Percentiles rank a stretch among this genome's conserved stretches.
phyloP scores from a whole-genome alignment of 2,329 filamentous ascomycete genomes.

The Penicillium frequentans region DNA sequence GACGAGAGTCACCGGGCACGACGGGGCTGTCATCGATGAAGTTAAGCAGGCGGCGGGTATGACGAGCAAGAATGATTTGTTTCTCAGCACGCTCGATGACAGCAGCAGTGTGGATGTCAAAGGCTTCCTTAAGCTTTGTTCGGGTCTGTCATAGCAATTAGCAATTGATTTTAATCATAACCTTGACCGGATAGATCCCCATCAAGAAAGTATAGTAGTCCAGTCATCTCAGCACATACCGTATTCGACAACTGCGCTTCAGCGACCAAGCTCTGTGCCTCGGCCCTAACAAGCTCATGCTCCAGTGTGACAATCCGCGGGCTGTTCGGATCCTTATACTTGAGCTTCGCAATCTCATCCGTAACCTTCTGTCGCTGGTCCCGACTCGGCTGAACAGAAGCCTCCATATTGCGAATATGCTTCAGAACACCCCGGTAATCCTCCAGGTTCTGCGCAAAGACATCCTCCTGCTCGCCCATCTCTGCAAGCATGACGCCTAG shows the following conservation, averaged over 20 bases:
- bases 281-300: slow-evolving; percentile 92
- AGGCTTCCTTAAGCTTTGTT: slow-evolving; percentile 94
- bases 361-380: slow-evolving; percentile 84
- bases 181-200: background rate
- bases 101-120: slow-evolving; percentile 81
- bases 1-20: slow-evolving; percentile 76
- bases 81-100: slow-evolving; percentile 97
- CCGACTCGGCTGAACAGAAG: slow-evolving; percentile 87
- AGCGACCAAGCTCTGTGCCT: slow-evolving; percentile 93
- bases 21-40: slow-evolving; percentile 88
- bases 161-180: background rate
- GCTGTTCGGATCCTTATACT: slow-evolving; percentile 87
- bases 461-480: slow-evolving; percentile 90
- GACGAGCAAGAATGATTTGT: slow-evolving; percentile 89
- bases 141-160: slow-evolving; percentile 63
- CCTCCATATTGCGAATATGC: slow-evolving; percentile 91
- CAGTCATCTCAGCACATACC: slow-evolving; percentile 54
- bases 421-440: slow-evolving; percentile 82
- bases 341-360: slow-evolving; percentile 89
- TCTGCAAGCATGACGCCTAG: slow-evolving; percentile 88
- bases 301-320: slow-evolving; percentile 80
- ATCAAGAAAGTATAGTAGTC: background rate
- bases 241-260: slow-evolving; percentile 96
- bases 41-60: slow-evolving; percentile 80
- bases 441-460: slow-evolving; percentile 82